Percentiles rank a stretch among this genome's conserved stretches.
These are phyloP conservation scores for Microbotryum intermedium DNA, from an alignment of 1,284 basidiomycete genomes.

Conservation along the genomic window DNA sequence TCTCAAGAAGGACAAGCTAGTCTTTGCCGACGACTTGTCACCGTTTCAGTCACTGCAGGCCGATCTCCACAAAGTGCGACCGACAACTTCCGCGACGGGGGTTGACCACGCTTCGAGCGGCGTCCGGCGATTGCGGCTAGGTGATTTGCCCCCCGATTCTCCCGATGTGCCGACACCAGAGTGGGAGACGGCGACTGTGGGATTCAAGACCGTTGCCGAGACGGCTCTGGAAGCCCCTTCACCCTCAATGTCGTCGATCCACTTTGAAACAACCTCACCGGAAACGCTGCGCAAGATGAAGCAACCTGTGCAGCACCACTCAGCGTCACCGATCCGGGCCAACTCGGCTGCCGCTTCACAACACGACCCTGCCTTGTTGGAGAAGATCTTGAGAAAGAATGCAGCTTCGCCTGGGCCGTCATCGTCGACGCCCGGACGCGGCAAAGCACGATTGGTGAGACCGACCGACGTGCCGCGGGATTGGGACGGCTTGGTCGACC, in stretches of 20 bases:
- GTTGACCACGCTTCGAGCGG: conserved; percentile 2
- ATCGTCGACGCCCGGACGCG: conserved; percentile 8
- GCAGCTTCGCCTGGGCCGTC: conserved; percentile 2
- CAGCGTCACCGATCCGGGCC: neutral
- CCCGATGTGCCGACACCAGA: conserved; percentile 30
- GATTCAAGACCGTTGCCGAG: neutral
- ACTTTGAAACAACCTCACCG: neutral
- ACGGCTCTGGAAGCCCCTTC: no score
- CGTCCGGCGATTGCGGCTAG: conserved; percentile 8
- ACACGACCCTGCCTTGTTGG: conserved; percentile 21
- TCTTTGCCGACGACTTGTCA: conserved; percentile 12
- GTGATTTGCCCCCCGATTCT: conserved; percentile 31
- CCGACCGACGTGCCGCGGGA: conserved; percentile 23
- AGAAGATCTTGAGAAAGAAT: conserved; percentile 28
- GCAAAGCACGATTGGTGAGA: neutral
- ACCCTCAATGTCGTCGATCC: neutral
- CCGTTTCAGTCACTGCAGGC: conserved; percentile 16
- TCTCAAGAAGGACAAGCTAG: neutral
- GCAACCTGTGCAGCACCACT: no score
- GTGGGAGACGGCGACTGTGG: conserved; percentile 27
- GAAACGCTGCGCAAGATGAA: no score
- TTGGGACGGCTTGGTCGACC: conserved; percentile 33
- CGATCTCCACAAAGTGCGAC: conserved; percentile 11
- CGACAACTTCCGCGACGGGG: conserved; percentile 1
- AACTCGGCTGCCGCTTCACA: neutral